phyloP scores from a whole-genome alignment of 1,284 basidiomycete genomes.

The Leccinum fuscescens region DNA sequence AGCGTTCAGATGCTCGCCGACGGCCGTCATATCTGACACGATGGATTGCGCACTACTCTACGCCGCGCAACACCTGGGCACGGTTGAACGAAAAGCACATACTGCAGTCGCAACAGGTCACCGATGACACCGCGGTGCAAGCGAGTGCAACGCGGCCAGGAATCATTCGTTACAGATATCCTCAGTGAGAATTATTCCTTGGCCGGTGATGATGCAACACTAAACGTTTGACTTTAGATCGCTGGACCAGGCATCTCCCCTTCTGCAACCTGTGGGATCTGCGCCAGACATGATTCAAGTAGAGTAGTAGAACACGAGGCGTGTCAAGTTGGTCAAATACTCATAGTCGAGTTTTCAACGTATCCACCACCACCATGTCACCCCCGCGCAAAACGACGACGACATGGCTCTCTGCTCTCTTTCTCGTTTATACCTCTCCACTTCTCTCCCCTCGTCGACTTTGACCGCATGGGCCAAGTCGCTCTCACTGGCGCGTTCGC shows the following conservation, averaged over 20 bases:
- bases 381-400: not conserved
- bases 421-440: constrained; percentile 39
- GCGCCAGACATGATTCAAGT: not conserved
- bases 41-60: constrained; percentile 56
- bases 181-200: constrained; percentile 53
- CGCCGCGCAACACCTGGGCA: constrained; percentile 51
- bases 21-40: constrained; percentile 69
- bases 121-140: constrained; percentile 46
- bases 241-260: constrained; percentile 33
- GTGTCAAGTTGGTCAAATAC: not conserved
- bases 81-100: constrained; percentile 56
- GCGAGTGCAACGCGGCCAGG: constrained; percentile 49
- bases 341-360: not conserved
- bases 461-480: constrained; percentile 86
- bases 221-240: constrained; percentile 16
- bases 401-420: constrained; percentile 15
- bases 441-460: constrained; percentile 82
- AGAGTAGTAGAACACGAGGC: not conserved
- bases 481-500: constrained; percentile 85
- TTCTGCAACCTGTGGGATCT: constrained; percentile 31
- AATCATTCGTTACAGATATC: constrained; percentile 62
- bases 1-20: constrained; percentile 86
- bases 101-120: constrained; percentile 43
- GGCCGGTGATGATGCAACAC: not conserved
- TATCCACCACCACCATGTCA: constrained; percentile 5